These are phyloP conservation scores for Moricandia arvensis DNA, from an alignment of 345 rosid species.

Conservation along the genomic window DNA sequence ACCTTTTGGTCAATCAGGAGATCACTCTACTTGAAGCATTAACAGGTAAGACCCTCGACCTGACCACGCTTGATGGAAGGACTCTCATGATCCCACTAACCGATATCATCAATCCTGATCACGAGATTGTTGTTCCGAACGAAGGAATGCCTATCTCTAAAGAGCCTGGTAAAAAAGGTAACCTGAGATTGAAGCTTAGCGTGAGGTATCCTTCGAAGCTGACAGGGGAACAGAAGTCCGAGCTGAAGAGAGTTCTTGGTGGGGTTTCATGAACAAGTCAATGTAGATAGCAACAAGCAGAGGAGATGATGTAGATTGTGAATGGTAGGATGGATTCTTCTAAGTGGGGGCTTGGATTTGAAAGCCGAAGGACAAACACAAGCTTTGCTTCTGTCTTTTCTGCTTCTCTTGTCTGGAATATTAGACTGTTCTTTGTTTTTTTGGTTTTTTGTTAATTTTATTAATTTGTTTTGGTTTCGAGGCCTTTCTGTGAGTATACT, in stretches of 20 bases:
- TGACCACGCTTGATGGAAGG: conserved; percentile 75
- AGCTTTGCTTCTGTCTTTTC: conserved; percentile 21
- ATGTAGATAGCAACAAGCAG: conserved; percentile 34
- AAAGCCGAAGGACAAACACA: conserved; percentile 23
- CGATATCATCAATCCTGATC: conserved; percentile 72
- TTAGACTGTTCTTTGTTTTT: not conserved
- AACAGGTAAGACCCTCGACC: conserved; percentile 69
- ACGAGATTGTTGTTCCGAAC: conserved; percentile 68
- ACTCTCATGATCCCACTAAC: conserved; percentile 63
- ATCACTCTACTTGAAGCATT: conserved; percentile 84
- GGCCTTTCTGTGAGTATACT: conserved; percentile 1
- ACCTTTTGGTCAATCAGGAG: conserved; percentile 66
- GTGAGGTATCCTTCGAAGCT: conserved; percentile 83
- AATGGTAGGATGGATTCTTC: conserved; percentile 31
- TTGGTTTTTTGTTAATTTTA: not conserved
- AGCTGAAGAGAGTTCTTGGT: conserved; percentile 71
- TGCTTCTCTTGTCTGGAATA: conserved; percentile 12
- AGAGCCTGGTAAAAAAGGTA: conserved; percentile 81
- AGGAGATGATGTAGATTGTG: conserved; percentile 23
- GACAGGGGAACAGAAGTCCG: conserved; percentile 74
- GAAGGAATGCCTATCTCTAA: conserved; percentile 95
- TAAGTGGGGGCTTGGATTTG: conserved; percentile 28
- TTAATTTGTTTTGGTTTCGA: conserved; percentile 13
- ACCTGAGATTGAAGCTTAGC: conserved; percentile 73
- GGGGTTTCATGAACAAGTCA: conserved; percentile 44